Conservation (phyloP, 306 rosid genomes). For the Trichosanthes cucumerina region DNA sequence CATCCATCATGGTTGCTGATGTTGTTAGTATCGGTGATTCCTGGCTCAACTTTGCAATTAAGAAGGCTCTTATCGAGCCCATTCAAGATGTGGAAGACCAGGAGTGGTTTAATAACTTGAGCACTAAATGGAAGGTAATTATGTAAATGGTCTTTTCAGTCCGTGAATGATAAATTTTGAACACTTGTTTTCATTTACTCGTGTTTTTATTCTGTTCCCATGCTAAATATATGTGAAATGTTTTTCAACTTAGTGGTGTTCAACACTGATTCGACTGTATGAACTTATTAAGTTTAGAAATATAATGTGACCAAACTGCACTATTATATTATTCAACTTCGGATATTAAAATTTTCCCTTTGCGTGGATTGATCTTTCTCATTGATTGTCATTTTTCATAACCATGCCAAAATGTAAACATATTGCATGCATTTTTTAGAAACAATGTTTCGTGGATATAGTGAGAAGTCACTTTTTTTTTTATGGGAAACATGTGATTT, state of each 20-base stretch:
- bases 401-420: neutral
- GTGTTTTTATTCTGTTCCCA: neutral
- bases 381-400: neutral
- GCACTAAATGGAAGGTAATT: conserved; percentile 86
- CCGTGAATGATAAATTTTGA: neutral
- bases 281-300: neutral
- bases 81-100: conserved; percentile 61
- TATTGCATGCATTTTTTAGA: neutral
- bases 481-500: no score
- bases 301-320: neutral
- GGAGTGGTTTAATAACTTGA: conserved; percentile 76
- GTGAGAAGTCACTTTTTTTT: neutral
- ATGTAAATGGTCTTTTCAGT: conserved; percentile 12
- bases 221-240: neutral
- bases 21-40: conserved; percentile 76
- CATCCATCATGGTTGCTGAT: conserved; percentile 71
- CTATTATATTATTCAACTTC: neutral
- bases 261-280: neutral
- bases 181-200: neutral
- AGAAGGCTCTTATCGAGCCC: conserved; percentile 60
- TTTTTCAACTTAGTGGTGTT: neutral
- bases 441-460: neutral
- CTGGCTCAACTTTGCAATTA: conserved; percentile 68
- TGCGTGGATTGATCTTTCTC: neutral
- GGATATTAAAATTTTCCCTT: neutral